phyloP scores from a whole-genome alignment of 176 grass and related monocot species.

The Olyra latifolia region DNA sequence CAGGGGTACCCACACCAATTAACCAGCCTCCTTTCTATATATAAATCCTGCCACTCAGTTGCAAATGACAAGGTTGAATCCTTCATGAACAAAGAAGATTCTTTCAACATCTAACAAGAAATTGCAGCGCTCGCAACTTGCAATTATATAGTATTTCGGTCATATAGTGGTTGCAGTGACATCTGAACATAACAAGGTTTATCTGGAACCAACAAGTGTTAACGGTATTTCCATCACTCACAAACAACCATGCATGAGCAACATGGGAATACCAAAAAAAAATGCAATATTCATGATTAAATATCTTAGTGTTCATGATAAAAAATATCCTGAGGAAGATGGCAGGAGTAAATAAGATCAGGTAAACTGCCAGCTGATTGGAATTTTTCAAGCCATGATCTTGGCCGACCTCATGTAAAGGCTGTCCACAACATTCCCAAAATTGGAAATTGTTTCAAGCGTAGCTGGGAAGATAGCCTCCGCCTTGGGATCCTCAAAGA shows the following conservation, averaged over 20 bases:
- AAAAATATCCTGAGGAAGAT: no score
- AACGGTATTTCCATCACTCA: slow-evolving; percentile 1
- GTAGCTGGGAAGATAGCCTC: slow-evolving; percentile 85
- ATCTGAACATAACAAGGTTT: no score
- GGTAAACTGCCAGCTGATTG: neutral
- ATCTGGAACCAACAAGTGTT: neutral
- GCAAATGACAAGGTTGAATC: no score
- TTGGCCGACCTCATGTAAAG: slow-evolving; percentile 78
- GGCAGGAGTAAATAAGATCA: neutral
- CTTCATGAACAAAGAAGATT: no score
- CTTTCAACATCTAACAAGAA: no score
- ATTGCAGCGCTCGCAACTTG: no score
- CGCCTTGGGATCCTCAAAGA: slow-evolving; percentile 69
- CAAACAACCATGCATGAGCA: slow-evolving; percentile 11
- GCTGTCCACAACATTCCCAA: slow-evolving; percentile 83
- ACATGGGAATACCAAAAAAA: neutral
- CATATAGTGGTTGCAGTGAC: neutral
- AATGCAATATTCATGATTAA: neutral
- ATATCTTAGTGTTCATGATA: no score
- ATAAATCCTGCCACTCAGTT: no score
- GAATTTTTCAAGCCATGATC: slow-evolving; percentile 64
- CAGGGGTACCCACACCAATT: no score
- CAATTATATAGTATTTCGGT: no score
- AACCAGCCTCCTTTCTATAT: no score
- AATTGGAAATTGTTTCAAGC: slow-evolving; percentile 71